These are phyloP conservation scores for Phyllosticta paracitricarpa DNA, from an alignment of 2,329 filamentous ascomycete species.

Conservation along the genomic window DNA sequence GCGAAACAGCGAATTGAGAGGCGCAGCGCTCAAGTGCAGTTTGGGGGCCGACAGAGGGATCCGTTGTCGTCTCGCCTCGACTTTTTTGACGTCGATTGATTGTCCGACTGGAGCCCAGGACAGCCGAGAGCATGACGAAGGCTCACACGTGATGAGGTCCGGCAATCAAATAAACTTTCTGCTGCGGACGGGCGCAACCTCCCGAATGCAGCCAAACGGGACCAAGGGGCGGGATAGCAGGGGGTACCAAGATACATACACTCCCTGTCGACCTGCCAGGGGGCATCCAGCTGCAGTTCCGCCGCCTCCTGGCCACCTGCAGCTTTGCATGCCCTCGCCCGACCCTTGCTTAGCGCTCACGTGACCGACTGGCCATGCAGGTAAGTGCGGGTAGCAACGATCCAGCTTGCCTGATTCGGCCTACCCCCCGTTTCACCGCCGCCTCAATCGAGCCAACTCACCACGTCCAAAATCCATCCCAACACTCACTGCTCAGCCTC, in stretches of 20 bases:
- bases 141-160: constrained; percentile 1
- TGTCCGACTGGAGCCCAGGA: background rate
- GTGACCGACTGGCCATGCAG: constrained; percentile 13
- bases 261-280: too few relatives aligned
- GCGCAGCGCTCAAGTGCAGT: background rate
- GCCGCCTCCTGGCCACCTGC: background rate
- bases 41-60: background rate
- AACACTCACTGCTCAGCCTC: constrained; percentile 10
- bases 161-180: constrained; percentile 10
- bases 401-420: constrained; percentile 11
- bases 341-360: constrained; percentile 9
- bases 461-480: background rate
- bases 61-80: background rate
- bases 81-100: background rate
- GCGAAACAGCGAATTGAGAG: background rate
- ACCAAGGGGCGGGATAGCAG: background rate
- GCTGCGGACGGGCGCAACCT: constrained; percentile 10
- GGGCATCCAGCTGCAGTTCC: background rate
- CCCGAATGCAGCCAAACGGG: constrained; percentile 4
- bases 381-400: background rate
- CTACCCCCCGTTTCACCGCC: constrained; percentile 14
- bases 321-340: background rate
- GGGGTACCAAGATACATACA: background rate
- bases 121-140: constrained; percentile 8
- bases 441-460: constrained; percentile 11